Conservation (phyloP, 2,329 filamentous ascomycete genomes). For the Cordyceps cateniannulata region DNA sequence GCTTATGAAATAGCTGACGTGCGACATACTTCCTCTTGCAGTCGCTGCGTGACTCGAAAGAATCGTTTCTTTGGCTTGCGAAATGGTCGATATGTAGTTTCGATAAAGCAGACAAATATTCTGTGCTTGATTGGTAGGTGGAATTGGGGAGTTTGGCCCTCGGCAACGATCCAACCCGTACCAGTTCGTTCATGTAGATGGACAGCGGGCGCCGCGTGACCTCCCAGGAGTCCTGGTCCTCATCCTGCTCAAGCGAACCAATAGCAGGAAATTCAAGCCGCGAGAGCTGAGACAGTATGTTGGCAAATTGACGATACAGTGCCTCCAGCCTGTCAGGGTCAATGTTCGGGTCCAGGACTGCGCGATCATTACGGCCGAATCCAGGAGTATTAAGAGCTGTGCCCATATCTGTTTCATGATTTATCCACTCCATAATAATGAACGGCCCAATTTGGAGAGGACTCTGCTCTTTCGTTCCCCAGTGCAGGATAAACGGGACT, state of each 20-base stretch:
- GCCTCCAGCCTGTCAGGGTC: conserved; percentile 10
- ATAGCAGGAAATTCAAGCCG: background rate
- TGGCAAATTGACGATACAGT: conserved; percentile 8
- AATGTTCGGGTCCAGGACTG: conserved; percentile 8
- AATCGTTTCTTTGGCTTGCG: background rate
- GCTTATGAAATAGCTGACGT: background rate
- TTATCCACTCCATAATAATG: conserved; percentile 15
- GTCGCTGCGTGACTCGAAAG: background rate
- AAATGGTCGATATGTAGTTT: background rate
- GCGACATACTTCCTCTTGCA: background rate
- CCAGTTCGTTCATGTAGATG: background rate
- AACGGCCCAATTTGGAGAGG: conserved; percentile 13
- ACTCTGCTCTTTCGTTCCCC: conserved; percentile 14
- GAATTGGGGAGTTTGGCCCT: background rate
- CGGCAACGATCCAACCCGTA: background rate
- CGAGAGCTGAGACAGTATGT: conserved; percentile 1
- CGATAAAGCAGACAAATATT: background rate
- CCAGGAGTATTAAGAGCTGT: conserved; percentile 11
- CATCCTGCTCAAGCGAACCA: background rate
- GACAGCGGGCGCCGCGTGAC: background rate
- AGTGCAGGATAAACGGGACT: conserved; percentile 13
- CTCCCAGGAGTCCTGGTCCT: background rate
- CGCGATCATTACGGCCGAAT: background rate
- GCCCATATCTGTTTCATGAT: background rate
- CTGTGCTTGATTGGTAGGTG: background rate